phyloP scores from a whole-genome alignment of 2,329 filamentous ascomycete genomes.

The Aspergillus unguis region DNA sequence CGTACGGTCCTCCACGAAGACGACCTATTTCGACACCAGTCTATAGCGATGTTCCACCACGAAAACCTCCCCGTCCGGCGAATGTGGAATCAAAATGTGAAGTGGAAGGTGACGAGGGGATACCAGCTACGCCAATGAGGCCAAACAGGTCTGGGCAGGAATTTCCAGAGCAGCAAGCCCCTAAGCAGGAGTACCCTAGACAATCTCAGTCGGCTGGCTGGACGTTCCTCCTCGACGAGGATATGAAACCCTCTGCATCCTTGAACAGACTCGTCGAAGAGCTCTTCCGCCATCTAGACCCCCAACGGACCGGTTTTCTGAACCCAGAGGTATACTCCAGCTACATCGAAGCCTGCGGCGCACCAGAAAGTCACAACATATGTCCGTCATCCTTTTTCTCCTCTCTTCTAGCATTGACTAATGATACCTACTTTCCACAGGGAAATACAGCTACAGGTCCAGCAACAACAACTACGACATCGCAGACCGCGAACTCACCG shows the following conservation, averaged over 20 bases:
- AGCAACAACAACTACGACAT: slow-evolving; percentile 5
- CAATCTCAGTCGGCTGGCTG: neutral
- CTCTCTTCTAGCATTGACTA: neutral
- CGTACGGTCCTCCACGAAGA: neutral
- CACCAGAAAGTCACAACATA: slow-evolving; percentile 6
- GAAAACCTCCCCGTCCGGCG: slow-evolving; percentile 3
- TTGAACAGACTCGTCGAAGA: slow-evolving; percentile 5
- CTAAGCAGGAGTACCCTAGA: neutral
- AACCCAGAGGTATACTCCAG: slow-evolving; percentile 4
- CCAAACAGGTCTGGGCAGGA: neutral
- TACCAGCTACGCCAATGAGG: neutral
- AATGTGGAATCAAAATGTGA: neutral
- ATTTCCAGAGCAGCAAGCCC: neutral
- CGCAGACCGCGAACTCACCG: slow-evolving; percentile 11
- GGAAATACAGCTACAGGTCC: slow-evolving; percentile 5
- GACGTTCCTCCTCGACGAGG: neutral
- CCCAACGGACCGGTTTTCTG: slow-evolving; percentile 3
- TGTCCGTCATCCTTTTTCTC: neutral
- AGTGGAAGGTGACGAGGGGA: neutral
- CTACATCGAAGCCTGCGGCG: slow-evolving; percentile 9
- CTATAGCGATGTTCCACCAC: slow-evolving; percentile 4
- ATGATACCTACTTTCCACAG: neutral
- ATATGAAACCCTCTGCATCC: slow-evolving; percentile 3
- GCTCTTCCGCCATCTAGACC: slow-evolving; percentile 8
- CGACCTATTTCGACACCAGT: neutral